Conservation (phyloP, 1,139 yeast species). For the Diutina neorugosa region DNA sequence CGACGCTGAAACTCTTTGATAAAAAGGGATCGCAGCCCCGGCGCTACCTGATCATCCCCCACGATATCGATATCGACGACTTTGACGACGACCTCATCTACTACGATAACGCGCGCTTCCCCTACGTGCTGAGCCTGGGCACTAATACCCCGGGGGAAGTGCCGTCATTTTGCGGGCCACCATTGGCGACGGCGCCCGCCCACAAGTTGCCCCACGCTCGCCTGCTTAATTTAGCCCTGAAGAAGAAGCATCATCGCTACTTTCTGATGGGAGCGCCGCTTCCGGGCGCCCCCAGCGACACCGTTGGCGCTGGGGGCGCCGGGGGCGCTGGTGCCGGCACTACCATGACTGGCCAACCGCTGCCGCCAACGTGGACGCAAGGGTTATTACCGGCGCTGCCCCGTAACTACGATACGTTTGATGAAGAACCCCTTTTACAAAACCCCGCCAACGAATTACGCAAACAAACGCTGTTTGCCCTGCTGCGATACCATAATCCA, state of each 20-base stretch:
- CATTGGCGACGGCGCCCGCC: slow-evolving; percentile 16
- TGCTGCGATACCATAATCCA: slow-evolving; percentile 1
- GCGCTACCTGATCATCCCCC: slow-evolving; percentile 61
- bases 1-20: slow-evolving; percentile 62
- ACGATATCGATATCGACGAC: slow-evolving; percentile 55
- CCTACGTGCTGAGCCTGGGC: slow-evolving; percentile 15
- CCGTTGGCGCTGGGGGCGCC: neutral
- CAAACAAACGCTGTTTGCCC: slow-evolving; percentile 1
- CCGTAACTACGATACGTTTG: neutral
- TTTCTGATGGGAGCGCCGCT: neutral
- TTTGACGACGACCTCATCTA: slow-evolving; percentile 45
- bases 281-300: neutral
- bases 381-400: neutral
- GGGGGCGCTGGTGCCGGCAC: neutral
- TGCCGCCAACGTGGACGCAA: neutral
- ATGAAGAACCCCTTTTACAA: neutral
- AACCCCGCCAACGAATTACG: neutral
- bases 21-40: slow-evolving; percentile 61
- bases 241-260: neutral
- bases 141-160: neutral
- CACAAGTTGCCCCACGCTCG: slow-evolving; percentile 31
- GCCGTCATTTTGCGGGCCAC: slow-evolving; percentile 15
- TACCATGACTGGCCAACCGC: neutral
- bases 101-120: slow-evolving; percentile 30
- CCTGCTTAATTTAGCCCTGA: slow-evolving; percentile 21